Base-by-base conservation (phyloP, 2,329 filamentous ascomycete genomes). In the Neonectria faginata region DNA sequence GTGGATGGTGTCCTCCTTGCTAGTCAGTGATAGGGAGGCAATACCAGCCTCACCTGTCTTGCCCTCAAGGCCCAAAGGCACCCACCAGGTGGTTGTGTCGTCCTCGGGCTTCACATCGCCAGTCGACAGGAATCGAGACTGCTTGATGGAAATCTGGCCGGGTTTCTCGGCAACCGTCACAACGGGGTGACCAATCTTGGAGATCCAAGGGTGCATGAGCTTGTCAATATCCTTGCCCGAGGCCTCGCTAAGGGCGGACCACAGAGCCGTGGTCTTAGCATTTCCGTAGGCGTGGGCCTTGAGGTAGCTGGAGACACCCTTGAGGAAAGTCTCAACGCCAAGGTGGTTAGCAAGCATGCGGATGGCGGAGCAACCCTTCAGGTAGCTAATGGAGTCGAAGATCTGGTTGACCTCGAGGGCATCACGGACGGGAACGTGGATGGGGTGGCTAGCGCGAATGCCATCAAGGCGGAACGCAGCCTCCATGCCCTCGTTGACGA, bases 391-490 rank as follows among this genome's bases (percentile, higher is more conserved):
- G 77, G 91, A 88, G 78, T 99, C 96, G 76, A 99, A 99, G 70
- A 98, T 97, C 79, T 99, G 96, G 79, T 98, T 97, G 69, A 98
- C 93, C 73, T 98, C 96, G 11, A 98, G 87, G 31, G 94, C 96
- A 77, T 97, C 94, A 72, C 90, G 90, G 31, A 99, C 96, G 0
- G 94, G 92, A 7, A 99, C 96, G 79, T 99, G 95, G 71, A 99
- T 97, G 9, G 96, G 92, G 79, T 99, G 96, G 54, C 94, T 97
- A 45, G 93, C 92, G 51, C 96, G 91, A 70, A 99, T 88, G 50
- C 92, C 90, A 76, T 99, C 96, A 31, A 99, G 88, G 70, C 90
- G 87, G 79, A 97, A 97, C 62, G 95, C 95, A 83, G 89, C 89
- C 86, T 97, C 93, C 83, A 97, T 92, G 74, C 92, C 92, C 83